A percentile compares a stretch with the other conserved stretches of the same genome.
These are phyloP conservation scores for Gossypium turneri DNA, from an alignment of 345 rosid genomes.

Conservation along the genomic window DNA sequence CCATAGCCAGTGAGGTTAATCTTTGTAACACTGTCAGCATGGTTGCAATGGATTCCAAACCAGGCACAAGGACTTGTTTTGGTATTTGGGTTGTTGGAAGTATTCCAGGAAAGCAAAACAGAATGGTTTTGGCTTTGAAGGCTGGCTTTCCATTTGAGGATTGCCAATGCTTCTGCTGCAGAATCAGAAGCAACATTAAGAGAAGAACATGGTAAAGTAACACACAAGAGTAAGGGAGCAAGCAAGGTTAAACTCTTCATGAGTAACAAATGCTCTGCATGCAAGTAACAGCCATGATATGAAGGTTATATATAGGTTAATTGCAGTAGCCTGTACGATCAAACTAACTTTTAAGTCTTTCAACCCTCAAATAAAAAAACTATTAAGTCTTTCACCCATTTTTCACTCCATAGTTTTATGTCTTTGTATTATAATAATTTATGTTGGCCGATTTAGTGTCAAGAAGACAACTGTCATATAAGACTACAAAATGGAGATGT, in stretches of 20 bases:
- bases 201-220: neutral
- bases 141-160: slow-evolving; percentile 23
- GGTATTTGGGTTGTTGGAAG: neutral
- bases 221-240: neutral
- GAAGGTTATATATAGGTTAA: no score
- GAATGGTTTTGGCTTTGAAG: slow-evolving; percentile 11
- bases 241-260: neutral
- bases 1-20: neutral
- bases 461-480: no score
- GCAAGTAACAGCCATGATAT: no score
- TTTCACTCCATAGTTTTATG: no score
- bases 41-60: slow-evolving; percentile 9
- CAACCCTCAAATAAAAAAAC: no score
- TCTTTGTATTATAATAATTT: no score
- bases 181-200: neutral
- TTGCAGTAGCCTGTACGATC: no score
- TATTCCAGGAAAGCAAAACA: slow-evolving; percentile 13
- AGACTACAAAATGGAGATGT: no score
- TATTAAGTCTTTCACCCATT: no score
- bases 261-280: neutral
- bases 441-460: no score
- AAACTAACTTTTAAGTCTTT: no score
- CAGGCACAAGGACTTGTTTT: neutral
- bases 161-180: slow-evolving; percentile 15
- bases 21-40: neutral